Evolutionary conservation across 768 basidiomycete genomes (phyloP).

Genomic region (Russula abietina): DNA sequence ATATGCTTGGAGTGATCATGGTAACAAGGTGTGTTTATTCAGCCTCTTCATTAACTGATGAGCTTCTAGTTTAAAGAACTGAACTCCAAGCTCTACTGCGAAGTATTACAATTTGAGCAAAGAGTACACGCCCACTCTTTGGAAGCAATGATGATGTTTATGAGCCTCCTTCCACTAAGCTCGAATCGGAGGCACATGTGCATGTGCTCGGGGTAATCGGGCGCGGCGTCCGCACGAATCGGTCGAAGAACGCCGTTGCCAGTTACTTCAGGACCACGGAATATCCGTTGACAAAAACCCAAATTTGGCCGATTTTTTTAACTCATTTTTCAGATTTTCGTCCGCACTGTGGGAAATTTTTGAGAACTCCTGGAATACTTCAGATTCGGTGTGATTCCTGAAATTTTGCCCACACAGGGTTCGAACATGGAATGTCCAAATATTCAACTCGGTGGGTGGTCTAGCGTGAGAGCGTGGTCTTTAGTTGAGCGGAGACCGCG

Average conservation of each 20-base stretch:
- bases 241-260: constrained; percentile 49
- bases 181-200: constrained; percentile 50
- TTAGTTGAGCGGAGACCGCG: too few relatives aligned
- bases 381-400: too few relatives aligned
- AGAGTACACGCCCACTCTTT: constrained; percentile 48
- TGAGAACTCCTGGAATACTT: too few relatives aligned
- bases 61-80: constrained; percentile 61
- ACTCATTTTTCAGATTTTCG: too few relatives aligned
- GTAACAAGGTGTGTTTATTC: constrained; percentile 53
- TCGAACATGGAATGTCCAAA: too few relatives aligned
- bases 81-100: constrained; percentile 66
- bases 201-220: constrained; percentile 45
- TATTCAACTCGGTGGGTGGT: too few relatives aligned
- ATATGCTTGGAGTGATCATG: constrained; percentile 67
- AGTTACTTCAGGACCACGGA: constrained; percentile 53
- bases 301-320: too few relatives aligned
- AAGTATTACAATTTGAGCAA: constrained; percentile 64
- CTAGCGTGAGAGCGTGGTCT: too few relatives aligned
- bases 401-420: too few relatives aligned
- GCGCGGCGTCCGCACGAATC: constrained; percentile 36
- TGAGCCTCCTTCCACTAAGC: constrained; percentile 42
- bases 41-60: neutral
- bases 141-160: constrained; percentile 35
- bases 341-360: too few relatives aligned
- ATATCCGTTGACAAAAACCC: too few relatives aligned